Evolutionary conservation across 768 basidiomycete species (phyloP).

Genomic region (Leccinum arenicola): DNA sequence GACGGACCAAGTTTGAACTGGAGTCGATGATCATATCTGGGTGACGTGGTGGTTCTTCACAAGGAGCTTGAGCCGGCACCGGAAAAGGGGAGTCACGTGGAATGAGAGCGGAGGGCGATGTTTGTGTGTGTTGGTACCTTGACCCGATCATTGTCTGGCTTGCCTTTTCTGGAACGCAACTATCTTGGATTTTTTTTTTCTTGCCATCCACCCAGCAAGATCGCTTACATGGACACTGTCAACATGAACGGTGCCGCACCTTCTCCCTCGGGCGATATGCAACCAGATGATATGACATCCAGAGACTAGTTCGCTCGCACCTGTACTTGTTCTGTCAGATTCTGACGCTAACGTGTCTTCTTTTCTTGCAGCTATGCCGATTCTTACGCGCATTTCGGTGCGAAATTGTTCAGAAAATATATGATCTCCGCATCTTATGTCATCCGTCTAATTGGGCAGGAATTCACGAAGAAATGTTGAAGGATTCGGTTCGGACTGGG

Average conservation of each 20-base stretch:
- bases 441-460: constrained; percentile 43
- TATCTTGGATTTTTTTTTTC: constrained; percentile 1
- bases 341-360: constrained; percentile 38
- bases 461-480: constrained; percentile 99
- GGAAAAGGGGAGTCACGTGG: constrained; percentile 20
- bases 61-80: constrained; percentile 13
- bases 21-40: constrained; percentile 26
- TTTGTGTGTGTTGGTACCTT: constrained; percentile 15
- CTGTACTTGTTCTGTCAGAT: constrained; percentile 26
- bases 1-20: constrained; percentile 26
- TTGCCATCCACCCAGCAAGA: background rate
- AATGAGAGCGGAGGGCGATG: background rate
- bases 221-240: constrained; percentile 4
- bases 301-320: constrained; percentile 76
- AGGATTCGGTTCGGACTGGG: constrained; percentile 91
- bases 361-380: constrained; percentile 77
- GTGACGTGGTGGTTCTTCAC: background rate
- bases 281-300: constrained; percentile 67
- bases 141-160: constrained; percentile 10
- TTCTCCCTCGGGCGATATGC: constrained; percentile 22
- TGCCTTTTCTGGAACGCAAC: constrained; percentile 7
- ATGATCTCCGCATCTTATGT: constrained; percentile 4
- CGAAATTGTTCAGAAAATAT: constrained; percentile 19
- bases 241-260: constrained; percentile 32
- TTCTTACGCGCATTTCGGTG: constrained; percentile 94